Evolutionary conservation across 1,139 yeast species (phyloP).

Genomic region (Geotrichum candidum): DNA sequence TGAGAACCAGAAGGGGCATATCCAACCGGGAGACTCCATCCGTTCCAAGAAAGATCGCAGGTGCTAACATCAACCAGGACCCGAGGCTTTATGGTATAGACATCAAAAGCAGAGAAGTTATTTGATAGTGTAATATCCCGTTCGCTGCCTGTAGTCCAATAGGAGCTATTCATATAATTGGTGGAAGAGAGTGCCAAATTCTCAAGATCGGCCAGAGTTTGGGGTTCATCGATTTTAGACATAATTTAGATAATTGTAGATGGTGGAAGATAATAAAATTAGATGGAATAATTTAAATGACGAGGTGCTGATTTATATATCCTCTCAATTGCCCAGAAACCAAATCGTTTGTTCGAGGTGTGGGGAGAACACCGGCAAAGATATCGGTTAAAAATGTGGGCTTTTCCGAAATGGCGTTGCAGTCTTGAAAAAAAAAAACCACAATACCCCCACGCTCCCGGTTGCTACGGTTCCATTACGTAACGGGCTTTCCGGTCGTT

Average conservation of each 20-base stretch:
- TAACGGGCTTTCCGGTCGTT: no score
- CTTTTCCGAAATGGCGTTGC: not conserved
- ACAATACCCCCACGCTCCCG: no score
- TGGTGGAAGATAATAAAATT: not conserved
- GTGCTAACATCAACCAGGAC: constrained; percentile 1
- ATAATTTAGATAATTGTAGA: not conserved
- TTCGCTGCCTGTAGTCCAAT: constrained; percentile 8
- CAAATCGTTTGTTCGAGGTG: no score
- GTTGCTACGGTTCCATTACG: no score
- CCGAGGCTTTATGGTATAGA: constrained; percentile 5
- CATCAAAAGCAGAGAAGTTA: constrained; percentile 3
- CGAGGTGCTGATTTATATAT: not conserved
- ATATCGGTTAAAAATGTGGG: not conserved
- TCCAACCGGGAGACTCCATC: constrained; percentile 6
- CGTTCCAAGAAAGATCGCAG: not conserved
- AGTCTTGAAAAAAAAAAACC: no score
- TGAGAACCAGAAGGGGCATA: constrained; percentile 10
- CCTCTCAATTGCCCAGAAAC: no score
- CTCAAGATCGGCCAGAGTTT: constrained; percentile 6
- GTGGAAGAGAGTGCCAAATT: not conserved
- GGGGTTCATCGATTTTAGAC: not conserved
- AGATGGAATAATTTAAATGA: not conserved
- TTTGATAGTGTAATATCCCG: not conserved
- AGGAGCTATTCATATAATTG: not conserved
- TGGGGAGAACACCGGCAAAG: not conserved